These are phyloP conservation scores for Neonectria sp. DNA, from an alignment of 2,329 filamentous ascomycete genomes.

Conservation along the genomic window DNA sequence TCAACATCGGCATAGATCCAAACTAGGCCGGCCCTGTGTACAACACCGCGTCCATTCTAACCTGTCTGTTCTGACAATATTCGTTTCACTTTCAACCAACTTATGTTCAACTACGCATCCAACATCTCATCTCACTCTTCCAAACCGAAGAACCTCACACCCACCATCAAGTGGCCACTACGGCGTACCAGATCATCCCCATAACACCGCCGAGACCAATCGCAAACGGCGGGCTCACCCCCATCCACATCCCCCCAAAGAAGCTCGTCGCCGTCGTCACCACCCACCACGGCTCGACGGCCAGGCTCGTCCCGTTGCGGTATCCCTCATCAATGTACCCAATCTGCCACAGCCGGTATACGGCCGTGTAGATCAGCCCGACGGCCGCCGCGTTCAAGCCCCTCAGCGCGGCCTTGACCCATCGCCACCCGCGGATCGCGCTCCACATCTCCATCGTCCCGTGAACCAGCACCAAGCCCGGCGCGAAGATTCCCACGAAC, in stretches of 20 bases:
- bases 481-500: conserved; percentile 67
- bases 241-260: conserved; percentile 54
- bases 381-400: conserved; percentile 74
- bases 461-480: conserved; percentile 64
- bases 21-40: not conserved
- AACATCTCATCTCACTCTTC: not conserved
- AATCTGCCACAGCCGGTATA: conserved; percentile 75
- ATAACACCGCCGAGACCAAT: conserved; percentile 54
- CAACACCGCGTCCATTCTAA: not conserved
- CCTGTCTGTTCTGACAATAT: not conserved
- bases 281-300: conserved; percentile 74
- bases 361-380: conserved; percentile 74
- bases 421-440: conserved; percentile 60
- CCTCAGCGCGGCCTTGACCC: conserved; percentile 65
- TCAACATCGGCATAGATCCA: not conserved
- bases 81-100: not conserved
- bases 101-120: not conserved
- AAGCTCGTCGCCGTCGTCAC: conserved; percentile 71
- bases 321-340: conserved; percentile 69
- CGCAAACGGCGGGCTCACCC: conserved; percentile 50
- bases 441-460: conserved; percentile 71
- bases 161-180: conserved; percentile 37
- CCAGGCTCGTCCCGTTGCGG: conserved; percentile 66
- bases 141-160: not conserved
- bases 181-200: conserved; percentile 52